Evolutionary conservation across 495 filamentous ascomycete species (phyloP).

Genomic region (Penicillium ochrochloron): DNA sequence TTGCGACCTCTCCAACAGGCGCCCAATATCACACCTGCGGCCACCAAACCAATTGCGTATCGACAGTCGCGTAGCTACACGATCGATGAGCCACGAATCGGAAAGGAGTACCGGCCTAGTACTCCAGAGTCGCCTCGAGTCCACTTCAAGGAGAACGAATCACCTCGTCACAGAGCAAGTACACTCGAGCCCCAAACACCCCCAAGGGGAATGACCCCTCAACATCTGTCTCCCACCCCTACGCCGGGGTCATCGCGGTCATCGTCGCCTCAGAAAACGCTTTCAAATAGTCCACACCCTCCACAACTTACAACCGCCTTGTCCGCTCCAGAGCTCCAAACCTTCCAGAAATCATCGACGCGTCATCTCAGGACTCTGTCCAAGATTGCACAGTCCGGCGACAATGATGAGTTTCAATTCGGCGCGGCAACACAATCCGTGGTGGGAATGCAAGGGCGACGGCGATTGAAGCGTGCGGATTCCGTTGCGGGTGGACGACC

Average conservation of each 20-base stretch:
- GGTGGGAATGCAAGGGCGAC: slow-evolving; percentile 80
- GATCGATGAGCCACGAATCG: slow-evolving; percentile 42
- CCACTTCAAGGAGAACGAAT: slow-evolving; percentile 41
- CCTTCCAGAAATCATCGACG: slow-evolving; percentile 80
- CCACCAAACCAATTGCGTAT: slow-evolving; percentile 33
- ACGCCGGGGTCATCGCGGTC: slow-evolving; percentile 39
- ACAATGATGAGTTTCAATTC: slow-evolving; percentile 78
- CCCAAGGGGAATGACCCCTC: slow-evolving; percentile 40
- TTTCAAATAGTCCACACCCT: slow-evolving; percentile 48
- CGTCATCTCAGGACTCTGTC: slow-evolving; percentile 89
- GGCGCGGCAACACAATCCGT: slow-evolving; percentile 78
- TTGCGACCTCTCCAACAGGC: slow-evolving; percentile 76
- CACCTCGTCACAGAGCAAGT: slow-evolving; percentile 31
- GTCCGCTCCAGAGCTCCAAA: slow-evolving; percentile 72
- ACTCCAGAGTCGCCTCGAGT: slow-evolving; percentile 38
- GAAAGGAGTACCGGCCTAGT: slow-evolving; percentile 41
- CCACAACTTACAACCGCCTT: slow-evolving; percentile 53
- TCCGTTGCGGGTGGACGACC: slow-evolving; percentile 52
- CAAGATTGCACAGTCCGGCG: slow-evolving; percentile 74
- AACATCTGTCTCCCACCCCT: slow-evolving; percentile 33
- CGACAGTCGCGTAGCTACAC: slow-evolving; percentile 53
- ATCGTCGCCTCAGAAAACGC: slow-evolving; percentile 46
- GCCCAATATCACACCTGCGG: slow-evolving; percentile 55
- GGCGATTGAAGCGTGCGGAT: slow-evolving; percentile 77
- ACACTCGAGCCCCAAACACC: slow-evolving; percentile 36